phyloP scores from a whole-genome alignment of 768 basidiomycete genomes.

The Rhodotorula diobovata region DNA sequence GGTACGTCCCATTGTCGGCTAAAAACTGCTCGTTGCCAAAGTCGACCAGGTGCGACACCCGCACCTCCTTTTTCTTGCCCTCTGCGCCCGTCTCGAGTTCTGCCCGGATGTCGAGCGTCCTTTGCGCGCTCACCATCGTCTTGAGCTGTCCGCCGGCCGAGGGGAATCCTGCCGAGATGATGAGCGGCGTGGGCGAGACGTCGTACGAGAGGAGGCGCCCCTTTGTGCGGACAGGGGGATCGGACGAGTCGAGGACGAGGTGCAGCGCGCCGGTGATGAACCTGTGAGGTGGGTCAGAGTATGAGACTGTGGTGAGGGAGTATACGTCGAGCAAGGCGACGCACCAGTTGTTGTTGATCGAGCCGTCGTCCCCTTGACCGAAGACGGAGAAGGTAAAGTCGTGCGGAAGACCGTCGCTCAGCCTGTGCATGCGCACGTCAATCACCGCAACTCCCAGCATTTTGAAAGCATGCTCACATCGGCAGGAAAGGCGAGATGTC shows the following conservation, averaged over 20 bases:
- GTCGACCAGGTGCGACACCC: not conserved
- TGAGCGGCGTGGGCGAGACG: not conserved
- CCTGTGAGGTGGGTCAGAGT: not conserved
- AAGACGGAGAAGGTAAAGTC: not conserved
- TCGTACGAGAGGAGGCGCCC: not conserved
- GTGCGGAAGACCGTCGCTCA: conserved; percentile 1
- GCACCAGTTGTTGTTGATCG: conserved; percentile 13
- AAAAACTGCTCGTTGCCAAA: conserved; percentile 9
- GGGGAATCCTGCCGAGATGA: not conserved
- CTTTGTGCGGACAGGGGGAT: conserved; percentile 8
- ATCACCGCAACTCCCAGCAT: not conserved
- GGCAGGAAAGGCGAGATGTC: conserved; percentile 14
- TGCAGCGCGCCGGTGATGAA: conserved; percentile 16
- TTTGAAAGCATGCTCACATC: not conserved
- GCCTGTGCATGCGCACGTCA: not conserved
- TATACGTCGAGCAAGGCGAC: not conserved
- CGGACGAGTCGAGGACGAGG: conserved; percentile 8
- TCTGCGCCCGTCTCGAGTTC: not conserved
- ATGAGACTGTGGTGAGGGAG: accelerated
- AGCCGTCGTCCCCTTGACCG: conserved; percentile 1
- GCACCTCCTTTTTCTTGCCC: not conserved
- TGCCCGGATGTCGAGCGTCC: not conserved
- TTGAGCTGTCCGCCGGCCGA: not conserved
- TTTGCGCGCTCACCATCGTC: not conserved
- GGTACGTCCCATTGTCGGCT: not conserved